Evolutionary conservation across 2,329 filamentous ascomycete species (phyloP).

Genomic region (Escovopsis sp.): DNA sequence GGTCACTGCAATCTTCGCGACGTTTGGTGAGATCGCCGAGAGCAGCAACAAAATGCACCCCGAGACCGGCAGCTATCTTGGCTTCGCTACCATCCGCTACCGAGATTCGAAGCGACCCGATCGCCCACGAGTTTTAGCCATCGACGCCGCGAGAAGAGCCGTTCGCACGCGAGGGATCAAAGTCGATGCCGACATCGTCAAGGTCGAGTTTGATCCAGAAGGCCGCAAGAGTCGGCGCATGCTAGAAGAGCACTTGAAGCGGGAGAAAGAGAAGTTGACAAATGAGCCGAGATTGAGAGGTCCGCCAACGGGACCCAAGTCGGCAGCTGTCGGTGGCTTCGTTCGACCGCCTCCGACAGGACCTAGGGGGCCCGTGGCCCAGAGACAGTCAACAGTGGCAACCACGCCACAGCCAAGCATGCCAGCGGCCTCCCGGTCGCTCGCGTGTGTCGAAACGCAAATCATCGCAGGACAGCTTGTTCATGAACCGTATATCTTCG

Average conservation of each 20-base stretch:
- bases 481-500: slow-evolving; percentile 77
- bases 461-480: slow-evolving; percentile 56
- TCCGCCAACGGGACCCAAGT: slow-evolving; percentile 25
- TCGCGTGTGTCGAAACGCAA: slow-evolving; percentile 47
- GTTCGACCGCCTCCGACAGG: slow-evolving; percentile 59
- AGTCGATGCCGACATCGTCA: slow-evolving; percentile 63
- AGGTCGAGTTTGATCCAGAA: slow-evolving; percentile 79
- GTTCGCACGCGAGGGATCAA: slow-evolving; percentile 62
- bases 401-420: slow-evolving; percentile 17
- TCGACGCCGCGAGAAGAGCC: slow-evolving; percentile 68
- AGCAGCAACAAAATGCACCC: slow-evolving; percentile 93
- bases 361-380: slow-evolving; percentile 66
- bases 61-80: slow-evolving; percentile 82
- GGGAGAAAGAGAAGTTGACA: slow-evolving; percentile 47
- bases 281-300: slow-evolving; percentile 18
- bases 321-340: slow-evolving; percentile 14
- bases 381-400: slow-evolving; percentile 17
- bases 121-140: slow-evolving; percentile 43
- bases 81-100: slow-evolving; percentile 84
- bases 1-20: slow-evolving; percentile 60
- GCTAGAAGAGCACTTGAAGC: slow-evolving; percentile 59
- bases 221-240: slow-evolving; percentile 68
- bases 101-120: slow-evolving; percentile 47
- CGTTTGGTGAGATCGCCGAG: slow-evolving; percentile 76
- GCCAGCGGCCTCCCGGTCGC: slow-evolving; percentile 10